Conservation (phyloP, 2,329 filamentous ascomycete genomes). For the Dactylellina cionopaga region DNA sequence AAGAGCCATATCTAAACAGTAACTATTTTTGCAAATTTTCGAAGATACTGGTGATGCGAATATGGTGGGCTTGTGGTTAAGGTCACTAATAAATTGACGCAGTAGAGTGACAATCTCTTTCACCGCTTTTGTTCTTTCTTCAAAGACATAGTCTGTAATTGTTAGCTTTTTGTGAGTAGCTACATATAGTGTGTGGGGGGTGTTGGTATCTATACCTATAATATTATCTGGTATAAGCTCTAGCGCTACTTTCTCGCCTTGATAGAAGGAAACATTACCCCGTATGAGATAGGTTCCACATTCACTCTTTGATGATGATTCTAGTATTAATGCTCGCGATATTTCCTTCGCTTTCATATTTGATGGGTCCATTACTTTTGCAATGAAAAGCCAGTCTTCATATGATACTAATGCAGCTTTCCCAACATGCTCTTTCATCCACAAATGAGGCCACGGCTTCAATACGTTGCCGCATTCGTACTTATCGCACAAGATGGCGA, state of each 20-base stretch:
- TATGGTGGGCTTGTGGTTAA: background rate
- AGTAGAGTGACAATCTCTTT: background rate
- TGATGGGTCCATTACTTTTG: background rate
- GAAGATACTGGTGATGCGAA: background rate
- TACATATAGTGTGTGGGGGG: background rate
- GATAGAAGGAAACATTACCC: background rate
- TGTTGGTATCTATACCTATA: background rate
- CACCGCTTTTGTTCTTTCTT: conserved; percentile 6
- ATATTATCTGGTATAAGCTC: conserved; percentile 7
- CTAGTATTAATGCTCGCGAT: background rate
- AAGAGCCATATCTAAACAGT: conserved; percentile 13
- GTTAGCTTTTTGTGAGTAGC: background rate
- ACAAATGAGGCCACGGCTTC: conserved; percentile 6
- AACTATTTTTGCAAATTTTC: background rate
- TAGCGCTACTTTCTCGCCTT: background rate
- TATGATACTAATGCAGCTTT: background rate
- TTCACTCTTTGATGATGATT: conserved; percentile 3
- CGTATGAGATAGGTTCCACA: conserved; percentile 17
- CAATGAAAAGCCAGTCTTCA: conserved; percentile 19
- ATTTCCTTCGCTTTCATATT: conserved; percentile 1
- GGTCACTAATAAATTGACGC: conserved; percentile 9
- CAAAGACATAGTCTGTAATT: background rate
- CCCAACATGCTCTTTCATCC: conserved; percentile 9
- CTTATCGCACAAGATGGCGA: conserved; percentile 1
- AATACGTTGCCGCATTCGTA: conserved; percentile 1